Evolutionary conservation across 306 rosid species (phyloP), one percentile per base, ranked within the genome.

Genomic region (Dicorynia guianensis): DNA sequence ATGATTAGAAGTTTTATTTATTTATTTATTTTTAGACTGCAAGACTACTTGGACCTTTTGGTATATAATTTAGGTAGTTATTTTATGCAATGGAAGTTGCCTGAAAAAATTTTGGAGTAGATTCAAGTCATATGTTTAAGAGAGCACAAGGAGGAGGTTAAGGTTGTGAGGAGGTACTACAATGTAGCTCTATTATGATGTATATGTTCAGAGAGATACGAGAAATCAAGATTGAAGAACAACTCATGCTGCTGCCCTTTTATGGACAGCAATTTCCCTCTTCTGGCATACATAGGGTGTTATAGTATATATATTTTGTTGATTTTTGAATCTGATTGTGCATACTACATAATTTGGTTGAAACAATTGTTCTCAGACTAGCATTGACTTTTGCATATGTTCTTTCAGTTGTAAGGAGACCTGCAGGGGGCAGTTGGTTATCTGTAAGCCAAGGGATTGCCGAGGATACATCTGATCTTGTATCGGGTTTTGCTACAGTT

Each of bases 401-500:
- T 77, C 69, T 81, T 25, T 69, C 83, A 96, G 99, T 97, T 81
- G 85, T 87, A 78, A 96, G 87, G 86, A 92, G 89, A 83, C 84
- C 79, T 79, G 79, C 78, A 6, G 99, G 97, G 75, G 93, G 93
- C 33, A 92, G 90, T 81, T 92, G 98, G 99, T 82, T 90, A 66
- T 96, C 98, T 9, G 94, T 93, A 74, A 96, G 97, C 80, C 99
- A 92, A 84, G 99, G 99, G 52, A 92, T 92, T 71, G 76, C 91
- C 18, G 99, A 96, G 79, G 99, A 96, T 81, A 69, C 98, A 44
- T 96, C 96, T 76, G 98, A 92, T 90, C 84, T 90, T 85, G 97
- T 96, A 71, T 96, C 98, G 54, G 98, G 99, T 82, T 96, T 92
- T 86, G 97, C 99, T 49, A 96, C 99, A 30, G 76, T 96, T 82